phyloP scores from a whole-genome alignment of 768 basidiomycete species.

The Lactarius evosmus region DNA sequence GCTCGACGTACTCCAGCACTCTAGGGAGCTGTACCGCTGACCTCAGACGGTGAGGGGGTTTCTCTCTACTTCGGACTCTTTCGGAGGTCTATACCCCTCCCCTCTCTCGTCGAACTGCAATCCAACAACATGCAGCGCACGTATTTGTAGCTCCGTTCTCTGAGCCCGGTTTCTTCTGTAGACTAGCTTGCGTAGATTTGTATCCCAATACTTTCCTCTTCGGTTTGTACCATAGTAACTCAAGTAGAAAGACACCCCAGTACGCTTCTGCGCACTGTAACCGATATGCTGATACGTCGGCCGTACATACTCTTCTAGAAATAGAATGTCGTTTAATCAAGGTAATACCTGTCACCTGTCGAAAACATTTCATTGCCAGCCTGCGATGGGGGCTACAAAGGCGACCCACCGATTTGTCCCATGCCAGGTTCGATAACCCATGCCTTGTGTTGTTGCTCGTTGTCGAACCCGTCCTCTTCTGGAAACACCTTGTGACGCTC shows the following conservation, averaged over 20 bases:
- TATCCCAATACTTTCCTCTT: neutral
- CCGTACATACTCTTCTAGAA: neutral
- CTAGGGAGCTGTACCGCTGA: constrained; percentile 32
- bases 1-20: constrained; percentile 36
- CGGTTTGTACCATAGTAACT: constrained; percentile 7
- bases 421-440: constrained; percentile 88
- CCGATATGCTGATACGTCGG: neutral
- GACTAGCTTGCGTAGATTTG: neutral
- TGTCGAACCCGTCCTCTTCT: constrained; percentile 25
- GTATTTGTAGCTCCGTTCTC: neutral
- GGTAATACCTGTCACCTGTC: constrained; percentile 43
- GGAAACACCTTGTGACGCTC: constrained; percentile 40
- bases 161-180: neutral
- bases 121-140: neutral
- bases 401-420: constrained; percentile 75
- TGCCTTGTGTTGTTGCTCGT: constrained; percentile 52
- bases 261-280: neutral
- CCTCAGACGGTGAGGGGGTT: constrained; percentile 9
- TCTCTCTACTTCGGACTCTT: neutral
- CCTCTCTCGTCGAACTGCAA: neutral
- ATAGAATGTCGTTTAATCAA: constrained; percentile 21
- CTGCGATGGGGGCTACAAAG: neutral
- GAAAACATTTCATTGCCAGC: neutral
- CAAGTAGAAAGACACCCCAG: neutral
- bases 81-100: neutral